Conservation (phyloP, 1,139 yeast species). For the Hyphopichia pseudoburtonii region DNA sequence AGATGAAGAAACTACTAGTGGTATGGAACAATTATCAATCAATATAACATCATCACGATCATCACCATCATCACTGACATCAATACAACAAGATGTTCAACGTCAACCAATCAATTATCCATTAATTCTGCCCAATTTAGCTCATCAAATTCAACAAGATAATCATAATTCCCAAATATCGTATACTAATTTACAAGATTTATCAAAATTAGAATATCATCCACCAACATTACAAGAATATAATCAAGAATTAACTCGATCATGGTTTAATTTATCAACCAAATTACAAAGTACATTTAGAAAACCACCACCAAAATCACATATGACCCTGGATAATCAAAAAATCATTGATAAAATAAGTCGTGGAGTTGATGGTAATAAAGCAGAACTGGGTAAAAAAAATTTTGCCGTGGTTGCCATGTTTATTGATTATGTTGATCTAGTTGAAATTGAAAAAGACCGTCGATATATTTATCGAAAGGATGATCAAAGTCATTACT, state of each 20-base stretch:
- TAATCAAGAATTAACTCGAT: constrained; percentile 58
- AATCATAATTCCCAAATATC: constrained; percentile 21
- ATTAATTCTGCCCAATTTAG: constrained; percentile 29
- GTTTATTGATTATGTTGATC: constrained; percentile 74
- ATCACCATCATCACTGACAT: constrained; percentile 5
- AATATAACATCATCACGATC: constrained; percentile 5
- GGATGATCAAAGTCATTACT: constrained; percentile 51
- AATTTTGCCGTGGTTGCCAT: constrained; percentile 71
- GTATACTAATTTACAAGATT: constrained; percentile 29
- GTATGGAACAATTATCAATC: constrained; percentile 3
- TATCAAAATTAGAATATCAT: constrained; percentile 23
- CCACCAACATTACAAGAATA: constrained; percentile 67
- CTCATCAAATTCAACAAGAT: constrained; percentile 10
- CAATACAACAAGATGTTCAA: constrained; percentile 1
- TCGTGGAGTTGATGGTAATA: constrained; percentile 82
- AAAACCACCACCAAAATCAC: constrained; percentile 68
- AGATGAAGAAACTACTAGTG: constrained; percentile 16
- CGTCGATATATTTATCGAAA: constrained; percentile 56
- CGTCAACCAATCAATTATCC: constrained; percentile 21
- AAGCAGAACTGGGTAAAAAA: constrained; percentile 64
- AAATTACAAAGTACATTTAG: constrained; percentile 63
- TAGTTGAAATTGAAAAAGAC: constrained; percentile 58
- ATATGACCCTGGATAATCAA: constrained; percentile 55
- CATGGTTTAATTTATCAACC: constrained; percentile 63
- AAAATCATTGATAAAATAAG: constrained; percentile 66